phyloP scores from a whole-genome alignment of 2,329 filamentous ascomycete species.

The Westerdykella ornata region DNA sequence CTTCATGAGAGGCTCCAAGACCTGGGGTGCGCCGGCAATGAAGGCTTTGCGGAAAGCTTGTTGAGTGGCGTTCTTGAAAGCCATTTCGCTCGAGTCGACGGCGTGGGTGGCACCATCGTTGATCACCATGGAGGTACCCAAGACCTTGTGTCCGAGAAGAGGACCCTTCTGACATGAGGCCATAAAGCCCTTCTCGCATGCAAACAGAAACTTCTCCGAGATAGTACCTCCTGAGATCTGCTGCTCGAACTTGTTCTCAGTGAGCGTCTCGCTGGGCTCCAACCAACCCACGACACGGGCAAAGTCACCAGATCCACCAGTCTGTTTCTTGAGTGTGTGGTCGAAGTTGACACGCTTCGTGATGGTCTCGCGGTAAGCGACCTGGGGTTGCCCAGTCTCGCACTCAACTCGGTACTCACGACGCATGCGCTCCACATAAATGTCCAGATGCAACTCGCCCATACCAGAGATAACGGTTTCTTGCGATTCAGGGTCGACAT shows the following conservation, averaged over 20 bases:
- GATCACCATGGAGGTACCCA: conserved; percentile 84
- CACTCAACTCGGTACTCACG: conserved; percentile 97
- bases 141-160: conserved; percentile 84
- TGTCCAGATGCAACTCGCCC: conserved; percentile 94
- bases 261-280: conserved; percentile 70
- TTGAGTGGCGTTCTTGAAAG: conserved; percentile 90
- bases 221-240: conserved; percentile 85
- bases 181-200: conserved; percentile 92
- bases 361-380: conserved; percentile 94
- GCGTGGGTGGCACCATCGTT: conserved; percentile 96
- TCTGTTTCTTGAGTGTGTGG: conserved; percentile 90
- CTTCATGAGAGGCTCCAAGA: conserved; percentile 97
- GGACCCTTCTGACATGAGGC: conserved; percentile 77
- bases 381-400: conserved; percentile 90
- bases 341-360: conserved; percentile 76
- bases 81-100: conserved; percentile 94
- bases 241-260: conserved; percentile 76
- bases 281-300: conserved; percentile 87
- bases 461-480: conserved; percentile 98
- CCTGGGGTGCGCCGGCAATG: conserved; percentile 67
- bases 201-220: conserved; percentile 89
- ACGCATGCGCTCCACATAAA: conserved; percentile 94
- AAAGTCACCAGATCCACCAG: conserved; percentile 90
- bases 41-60: conserved; percentile 97
- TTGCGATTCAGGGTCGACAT: conserved; percentile 84